phyloP scores from a whole-genome alignment of 176 grass and related monocot species.

The Eleusine indica region DNA sequence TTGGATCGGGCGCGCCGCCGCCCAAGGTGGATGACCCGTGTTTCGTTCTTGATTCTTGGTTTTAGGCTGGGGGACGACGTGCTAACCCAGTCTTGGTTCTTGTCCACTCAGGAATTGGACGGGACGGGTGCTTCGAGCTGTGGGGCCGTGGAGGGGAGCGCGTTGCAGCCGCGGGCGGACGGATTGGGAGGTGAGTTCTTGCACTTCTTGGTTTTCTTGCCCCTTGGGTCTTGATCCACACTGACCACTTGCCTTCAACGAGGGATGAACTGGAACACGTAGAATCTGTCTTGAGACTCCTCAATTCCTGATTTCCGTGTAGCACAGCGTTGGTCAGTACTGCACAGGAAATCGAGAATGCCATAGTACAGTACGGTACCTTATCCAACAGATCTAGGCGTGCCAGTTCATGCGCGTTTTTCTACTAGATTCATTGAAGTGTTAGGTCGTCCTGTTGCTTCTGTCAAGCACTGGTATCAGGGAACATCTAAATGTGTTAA shows the following conservation, averaged over 20 bases:
- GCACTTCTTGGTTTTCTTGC: not conserved
- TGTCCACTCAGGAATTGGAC: constrained; percentile 41
- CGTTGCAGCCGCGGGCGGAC: not conserved
- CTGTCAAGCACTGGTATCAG: not conserved
- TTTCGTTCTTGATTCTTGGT: not conserved
- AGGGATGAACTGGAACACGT: not conserved
- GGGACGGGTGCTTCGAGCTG: not conserved
- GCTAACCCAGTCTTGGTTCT: not conserved
- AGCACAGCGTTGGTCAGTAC: not conserved
- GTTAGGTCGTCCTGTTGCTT: not conserved
- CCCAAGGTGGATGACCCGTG: constrained; percentile 12
- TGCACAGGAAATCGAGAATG: not conserved
- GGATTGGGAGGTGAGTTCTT: constrained; percentile 34
- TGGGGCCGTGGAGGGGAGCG: constrained; percentile 15
- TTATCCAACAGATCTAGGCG: not conserved
- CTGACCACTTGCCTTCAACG: not conserved
- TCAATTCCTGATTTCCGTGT: not conserved
- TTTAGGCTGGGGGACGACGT: not conserved
- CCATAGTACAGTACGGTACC: not conserved
- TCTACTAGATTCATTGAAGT: not conserved
- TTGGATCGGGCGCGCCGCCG: constrained; percentile 41
- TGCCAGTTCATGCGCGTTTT: not conserved
- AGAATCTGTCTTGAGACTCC: not conserved
- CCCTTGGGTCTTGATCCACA: not conserved
- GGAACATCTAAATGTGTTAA: not conserved